These are phyloP conservation scores for Wickerhamomyces xylosicus DNA, from an alignment of 805 yeast genomes.

Conservation along the genomic window DNA sequence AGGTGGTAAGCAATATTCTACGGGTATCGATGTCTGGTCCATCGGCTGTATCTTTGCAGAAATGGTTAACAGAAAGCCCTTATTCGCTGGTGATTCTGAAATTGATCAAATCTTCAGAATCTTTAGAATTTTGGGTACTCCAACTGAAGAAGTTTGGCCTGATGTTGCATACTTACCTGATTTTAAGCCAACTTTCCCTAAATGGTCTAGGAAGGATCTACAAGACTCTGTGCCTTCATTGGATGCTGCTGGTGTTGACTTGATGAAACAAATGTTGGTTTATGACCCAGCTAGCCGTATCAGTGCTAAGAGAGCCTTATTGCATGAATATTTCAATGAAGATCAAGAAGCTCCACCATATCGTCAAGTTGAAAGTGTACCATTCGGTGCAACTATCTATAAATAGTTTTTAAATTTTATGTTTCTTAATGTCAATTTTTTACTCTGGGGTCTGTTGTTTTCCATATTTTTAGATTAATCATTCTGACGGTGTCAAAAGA, in stretches of 20 bases:
- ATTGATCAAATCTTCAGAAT: slow-evolving; percentile 94
- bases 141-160: slow-evolving; percentile 90
- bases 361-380: slow-evolving; percentile 19
- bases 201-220: slow-evolving; percentile 70
- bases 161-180: slow-evolving; percentile 87
- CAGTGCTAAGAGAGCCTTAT: slow-evolving; percentile 86
- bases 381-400: slow-evolving; percentile 21
- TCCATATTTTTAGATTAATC: too few relatives aligned
- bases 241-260: slow-evolving; percentile 76
- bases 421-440: too few relatives aligned
- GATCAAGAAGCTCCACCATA: slow-evolving; percentile 23
- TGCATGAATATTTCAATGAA: slow-evolving; percentile 78
- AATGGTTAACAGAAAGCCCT: slow-evolving; percentile 91
- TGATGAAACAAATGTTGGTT: slow-evolving; percentile 66
- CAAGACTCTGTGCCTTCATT: slow-evolving; percentile 66
- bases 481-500: too few relatives aligned
- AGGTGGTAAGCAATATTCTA: slow-evolving; percentile 95
- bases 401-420: slow-evolving; percentile 10
- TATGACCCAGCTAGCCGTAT: slow-evolving; percentile 93
- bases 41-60: slow-evolving; percentile 97
- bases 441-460: too few relatives aligned
- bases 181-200: slow-evolving; percentile 87
- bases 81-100: slow-evolving; percentile 96
- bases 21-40: slow-evolving; percentile 99
- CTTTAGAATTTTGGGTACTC: slow-evolving; percentile 88